These are phyloP conservation scores for Sphagnum contortum DNA, from an alignment of 225 moss, liverwort and hornwort genomes.

Conservation along the genomic window DNA sequence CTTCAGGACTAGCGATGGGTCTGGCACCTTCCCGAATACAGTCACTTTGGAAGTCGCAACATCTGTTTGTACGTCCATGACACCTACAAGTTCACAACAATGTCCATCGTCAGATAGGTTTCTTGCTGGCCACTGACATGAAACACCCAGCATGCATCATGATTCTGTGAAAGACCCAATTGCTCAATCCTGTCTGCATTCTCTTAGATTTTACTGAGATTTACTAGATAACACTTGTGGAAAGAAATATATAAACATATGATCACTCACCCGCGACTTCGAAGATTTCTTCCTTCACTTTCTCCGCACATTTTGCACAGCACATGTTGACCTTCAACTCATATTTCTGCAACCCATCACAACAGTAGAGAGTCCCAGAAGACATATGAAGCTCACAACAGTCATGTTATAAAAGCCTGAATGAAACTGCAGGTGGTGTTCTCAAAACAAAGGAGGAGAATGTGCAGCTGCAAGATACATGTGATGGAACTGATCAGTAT, in stretches of 20 bases:
- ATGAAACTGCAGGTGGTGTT: no score
- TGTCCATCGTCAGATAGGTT: no score
- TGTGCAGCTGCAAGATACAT: no score
- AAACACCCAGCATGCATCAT: no score
- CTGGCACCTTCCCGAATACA: slow-evolving; percentile 32
- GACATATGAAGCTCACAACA: no score
- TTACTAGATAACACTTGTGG: no score
- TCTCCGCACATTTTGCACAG: slow-evolving; percentile 40
- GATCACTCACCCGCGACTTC: slow-evolving; percentile 33
- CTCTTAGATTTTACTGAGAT: no score
- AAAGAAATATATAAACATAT: not conserved
- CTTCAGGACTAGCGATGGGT: slow-evolving; percentile 23
- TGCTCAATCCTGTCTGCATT: not conserved
- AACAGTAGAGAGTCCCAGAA: no score
- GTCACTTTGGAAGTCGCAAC: slow-evolving; percentile 21
- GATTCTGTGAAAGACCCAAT: not conserved
- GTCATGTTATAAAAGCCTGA: no score
- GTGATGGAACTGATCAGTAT: no score
- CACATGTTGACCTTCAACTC: slow-evolving; percentile 41
- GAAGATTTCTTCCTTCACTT: slow-evolving; percentile 28
- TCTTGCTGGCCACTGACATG: no score
- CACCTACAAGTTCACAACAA: slow-evolving; percentile 20
- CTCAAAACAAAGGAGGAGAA: no score
- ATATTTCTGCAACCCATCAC: slow-evolving; percentile 14
- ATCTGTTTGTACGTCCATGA: slow-evolving; percentile 36